phyloP scores from a whole-genome alignment of 163 green algal species.

The Coccomyxa subellipsoidea region DNA sequence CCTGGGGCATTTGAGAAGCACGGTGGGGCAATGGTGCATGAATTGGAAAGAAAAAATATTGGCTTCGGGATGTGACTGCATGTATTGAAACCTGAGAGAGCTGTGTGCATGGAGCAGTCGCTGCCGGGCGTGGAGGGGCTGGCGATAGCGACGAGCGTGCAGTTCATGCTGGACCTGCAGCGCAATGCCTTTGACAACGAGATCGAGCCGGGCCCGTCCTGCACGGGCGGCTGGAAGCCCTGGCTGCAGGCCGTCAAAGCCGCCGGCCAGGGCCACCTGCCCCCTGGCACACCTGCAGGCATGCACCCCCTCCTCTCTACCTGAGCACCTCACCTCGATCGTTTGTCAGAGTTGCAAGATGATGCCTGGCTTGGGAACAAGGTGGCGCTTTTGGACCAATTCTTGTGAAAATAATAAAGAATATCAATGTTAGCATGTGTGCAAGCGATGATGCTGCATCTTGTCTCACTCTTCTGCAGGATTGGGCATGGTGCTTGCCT shows the following conservation, averaged over 20 bases:
- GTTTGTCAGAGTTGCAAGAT: no score
- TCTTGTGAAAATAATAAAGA: no score
- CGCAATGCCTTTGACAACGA: not conserved
- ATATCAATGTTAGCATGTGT: no score
- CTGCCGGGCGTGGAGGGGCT: not conserved
- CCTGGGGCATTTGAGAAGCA: no score
- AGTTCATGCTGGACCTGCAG: slow-evolving; percentile 8
- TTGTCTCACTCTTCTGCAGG: no score
- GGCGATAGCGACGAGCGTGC: not conserved
- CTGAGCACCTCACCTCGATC: no score
- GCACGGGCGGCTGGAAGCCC: not conserved
- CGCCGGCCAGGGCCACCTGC: not conserved
- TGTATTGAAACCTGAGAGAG: not conserved
- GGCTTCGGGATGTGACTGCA: not conserved
- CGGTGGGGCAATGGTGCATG: no score
- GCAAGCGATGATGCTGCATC: no score
- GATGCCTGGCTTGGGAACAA: no score
- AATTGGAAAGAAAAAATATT: not conserved
- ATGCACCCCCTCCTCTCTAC: no score
- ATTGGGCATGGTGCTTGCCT: no score
- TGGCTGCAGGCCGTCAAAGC: not conserved
- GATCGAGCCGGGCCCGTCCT: not conserved
- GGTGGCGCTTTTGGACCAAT: no score
- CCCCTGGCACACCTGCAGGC: not conserved
- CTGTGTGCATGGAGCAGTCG: not conserved